Percentiles rank a stretch among this genome's conserved stretches.
These are phyloP conservation scores for Achaetomium macrosporum DNA, from an alignment of 2,329 filamentous ascomycete species.

Conservation along the genomic window DNA sequence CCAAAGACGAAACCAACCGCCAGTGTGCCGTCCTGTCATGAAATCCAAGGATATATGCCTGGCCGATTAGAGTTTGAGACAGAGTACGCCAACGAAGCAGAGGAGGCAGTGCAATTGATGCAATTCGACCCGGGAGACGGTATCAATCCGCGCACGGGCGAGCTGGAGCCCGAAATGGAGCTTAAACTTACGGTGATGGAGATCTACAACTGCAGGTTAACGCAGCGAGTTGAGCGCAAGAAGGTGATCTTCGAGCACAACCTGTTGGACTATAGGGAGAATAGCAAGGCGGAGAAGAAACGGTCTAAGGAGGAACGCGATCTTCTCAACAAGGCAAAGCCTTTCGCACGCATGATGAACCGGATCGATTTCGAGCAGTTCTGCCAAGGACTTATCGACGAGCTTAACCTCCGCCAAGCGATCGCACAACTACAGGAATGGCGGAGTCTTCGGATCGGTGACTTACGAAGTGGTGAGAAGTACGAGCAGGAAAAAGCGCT, in stretches of 20 bases:
- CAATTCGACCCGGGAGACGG: conserved; percentile 96
- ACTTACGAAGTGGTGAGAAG: conserved; percentile 80
- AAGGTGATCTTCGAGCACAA: conserved; percentile 96
- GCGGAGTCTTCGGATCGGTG: conserved; percentile 77
- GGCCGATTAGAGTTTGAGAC: conserved; percentile 96
- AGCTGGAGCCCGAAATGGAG: conserved; percentile 92
- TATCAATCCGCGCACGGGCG: conserved; percentile 73
- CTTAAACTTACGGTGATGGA: conserved; percentile 97
- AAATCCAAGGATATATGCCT: conserved; percentile 98
- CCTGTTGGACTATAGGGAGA: conserved; percentile 88
- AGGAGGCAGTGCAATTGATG: conserved; percentile 97
- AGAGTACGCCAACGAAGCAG: conserved; percentile 94
- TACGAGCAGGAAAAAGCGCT: conserved; percentile 84
- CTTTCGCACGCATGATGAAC: conserved; percentile 96
- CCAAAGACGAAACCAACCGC: conserved; percentile 95
- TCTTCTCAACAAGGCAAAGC: conserved; percentile 86
- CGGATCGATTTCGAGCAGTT: conserved; percentile 83
- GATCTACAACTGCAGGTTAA: conserved; percentile 90
- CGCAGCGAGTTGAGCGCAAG: conserved; percentile 86
- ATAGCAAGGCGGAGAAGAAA: conserved; percentile 85
- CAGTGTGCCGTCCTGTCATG: conserved; percentile 91
- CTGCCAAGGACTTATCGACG: conserved; percentile 78
- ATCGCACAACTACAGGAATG: conserved; percentile 91
- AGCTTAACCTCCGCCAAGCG: conserved; percentile 84
- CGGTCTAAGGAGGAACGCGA: conserved; percentile 93